Conservation (phyloP, 2,329 filamentous ascomycete genomes). For the Fusarium sp. region DNA sequence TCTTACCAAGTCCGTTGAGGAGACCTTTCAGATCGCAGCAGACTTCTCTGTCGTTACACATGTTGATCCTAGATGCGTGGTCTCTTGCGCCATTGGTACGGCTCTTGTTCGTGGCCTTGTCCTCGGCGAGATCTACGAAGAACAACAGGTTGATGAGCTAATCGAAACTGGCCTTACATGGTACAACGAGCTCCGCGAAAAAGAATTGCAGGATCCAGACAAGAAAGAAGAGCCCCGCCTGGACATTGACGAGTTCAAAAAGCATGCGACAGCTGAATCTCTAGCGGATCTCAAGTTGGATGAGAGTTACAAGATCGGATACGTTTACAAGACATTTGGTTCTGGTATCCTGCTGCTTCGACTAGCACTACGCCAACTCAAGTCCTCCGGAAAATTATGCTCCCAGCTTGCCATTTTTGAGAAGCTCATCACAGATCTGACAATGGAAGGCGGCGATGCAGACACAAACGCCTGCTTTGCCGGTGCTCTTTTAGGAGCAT, state of each 20-base stretch:
- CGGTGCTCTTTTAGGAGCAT: constrained; percentile 59
- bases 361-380: constrained; percentile 51
- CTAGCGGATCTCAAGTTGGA: constrained; percentile 56
- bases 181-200: constrained; percentile 43
- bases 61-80: constrained; percentile 60
- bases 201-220: constrained; percentile 35
- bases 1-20: constrained; percentile 50
- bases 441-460: constrained; percentile 62
- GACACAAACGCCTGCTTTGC: constrained; percentile 65
- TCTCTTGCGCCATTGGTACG: constrained; percentile 58
- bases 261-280: constrained; percentile 49
- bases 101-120: constrained; percentile 57
- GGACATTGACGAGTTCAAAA: constrained; percentile 52
- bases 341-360: constrained; percentile 56
- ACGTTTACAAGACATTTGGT: constrained; percentile 63
- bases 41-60: constrained; percentile 57
- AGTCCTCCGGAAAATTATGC: constrained; percentile 19
- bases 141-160: constrained; percentile 52
- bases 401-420: constrained; percentile 52
- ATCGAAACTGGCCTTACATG: constrained; percentile 53
- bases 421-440: constrained; percentile 56
- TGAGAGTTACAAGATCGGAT: constrained; percentile 57
- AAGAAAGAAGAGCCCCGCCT: constrained; percentile 46
- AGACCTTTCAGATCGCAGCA: constrained; percentile 55
- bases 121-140: constrained; percentile 53